Evolutionary conservation across 371 early-diverging fungal genomes (phyloP).

Genomic region (Circinella minor): DNA sequence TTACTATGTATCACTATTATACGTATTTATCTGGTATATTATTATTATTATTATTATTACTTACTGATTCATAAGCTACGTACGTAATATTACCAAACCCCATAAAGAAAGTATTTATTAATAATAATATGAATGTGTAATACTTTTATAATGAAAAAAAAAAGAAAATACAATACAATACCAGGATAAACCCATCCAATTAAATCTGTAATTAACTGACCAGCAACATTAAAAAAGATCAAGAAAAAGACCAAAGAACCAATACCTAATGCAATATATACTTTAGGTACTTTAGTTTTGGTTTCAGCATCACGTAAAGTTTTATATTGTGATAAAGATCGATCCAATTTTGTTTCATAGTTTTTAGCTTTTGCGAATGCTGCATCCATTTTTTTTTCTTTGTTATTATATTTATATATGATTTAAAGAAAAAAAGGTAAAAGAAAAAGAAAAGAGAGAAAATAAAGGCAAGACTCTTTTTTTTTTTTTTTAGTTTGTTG

Average conservation of each 20-base stretch:
- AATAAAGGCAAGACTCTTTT: neutral
- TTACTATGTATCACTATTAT: too few species aligned
- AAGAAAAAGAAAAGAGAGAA: neutral
- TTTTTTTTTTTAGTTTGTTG: neutral
- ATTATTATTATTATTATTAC: neutral
- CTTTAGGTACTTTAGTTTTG: slow-evolving; percentile 71
- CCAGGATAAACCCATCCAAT: slow-evolving; percentile 90
- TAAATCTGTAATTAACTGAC: slow-evolving; percentile 75
- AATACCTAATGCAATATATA: slow-evolving; percentile 73
- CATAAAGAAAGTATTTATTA: too few species aligned
- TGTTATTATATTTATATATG: too few species aligned
- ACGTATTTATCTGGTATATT: too few species aligned
- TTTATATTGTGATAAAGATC: slow-evolving; percentile 17
- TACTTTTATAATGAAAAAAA: slow-evolving; percentile 14
- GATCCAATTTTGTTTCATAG: slow-evolving; percentile 17
- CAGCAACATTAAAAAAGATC: slow-evolving; percentile 90
- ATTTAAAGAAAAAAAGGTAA: neutral
- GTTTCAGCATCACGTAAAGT: slow-evolving; percentile 19
- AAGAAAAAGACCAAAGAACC: slow-evolving; percentile 66
- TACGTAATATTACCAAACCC: too few species aligned
- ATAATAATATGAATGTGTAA: too few species aligned
- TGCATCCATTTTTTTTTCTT: slow-evolving; percentile 11
- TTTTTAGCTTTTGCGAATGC: slow-evolving; percentile 20
- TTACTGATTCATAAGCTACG: slow-evolving; percentile 22
- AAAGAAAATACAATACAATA: slow-evolving; percentile 7